Evolutionary conservation across 495 filamentous ascomycete species (phyloP).

Genomic region (Aspergillus cavernicola): DNA sequence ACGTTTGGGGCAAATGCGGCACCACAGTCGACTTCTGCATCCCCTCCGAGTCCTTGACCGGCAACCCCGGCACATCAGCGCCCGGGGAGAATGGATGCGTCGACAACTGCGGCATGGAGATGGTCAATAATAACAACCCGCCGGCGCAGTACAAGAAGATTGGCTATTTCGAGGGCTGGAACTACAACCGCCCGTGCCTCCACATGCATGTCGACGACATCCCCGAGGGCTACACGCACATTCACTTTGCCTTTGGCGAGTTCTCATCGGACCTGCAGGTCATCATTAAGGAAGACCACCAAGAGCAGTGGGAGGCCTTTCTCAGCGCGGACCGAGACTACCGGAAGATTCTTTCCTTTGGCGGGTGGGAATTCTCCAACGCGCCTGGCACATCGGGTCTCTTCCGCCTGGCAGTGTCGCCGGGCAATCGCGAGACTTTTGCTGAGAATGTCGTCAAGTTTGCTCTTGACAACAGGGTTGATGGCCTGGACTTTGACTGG

Average conservation of each 20-base stretch:
- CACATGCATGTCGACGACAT: conserved; percentile 24
- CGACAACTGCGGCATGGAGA: conserved; percentile 42
- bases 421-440: neutral
- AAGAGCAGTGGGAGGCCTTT: conserved; percentile 18
- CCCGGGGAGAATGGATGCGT: conserved; percentile 39
- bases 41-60: conserved; percentile 13
- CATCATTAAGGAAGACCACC: conserved; percentile 20
- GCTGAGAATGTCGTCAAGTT: conserved; percentile 14
- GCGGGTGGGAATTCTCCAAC: conserved; percentile 45
- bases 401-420: conserved; percentile 27
- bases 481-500: neutral
- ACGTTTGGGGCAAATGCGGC: conserved; percentile 36
- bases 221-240: conserved; percentile 32
- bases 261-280: conserved; percentile 26
- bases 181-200: conserved; percentile 14
- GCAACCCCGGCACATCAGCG: conserved; percentile 33
- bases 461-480: neutral
- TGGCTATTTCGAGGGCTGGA: conserved; percentile 18
- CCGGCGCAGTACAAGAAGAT: conserved; percentile 9
- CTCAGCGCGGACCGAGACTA: neutral
- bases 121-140: conserved; percentile 21
- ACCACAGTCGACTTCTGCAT: conserved; percentile 43
- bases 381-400: conserved; percentile 28
- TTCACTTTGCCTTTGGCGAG: conserved; percentile 41
- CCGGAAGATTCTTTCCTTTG: conserved; percentile 34